phyloP scores from a whole-genome alignment of 768 basidiomycete genomes.

The Auricularia heimuer region DNA sequence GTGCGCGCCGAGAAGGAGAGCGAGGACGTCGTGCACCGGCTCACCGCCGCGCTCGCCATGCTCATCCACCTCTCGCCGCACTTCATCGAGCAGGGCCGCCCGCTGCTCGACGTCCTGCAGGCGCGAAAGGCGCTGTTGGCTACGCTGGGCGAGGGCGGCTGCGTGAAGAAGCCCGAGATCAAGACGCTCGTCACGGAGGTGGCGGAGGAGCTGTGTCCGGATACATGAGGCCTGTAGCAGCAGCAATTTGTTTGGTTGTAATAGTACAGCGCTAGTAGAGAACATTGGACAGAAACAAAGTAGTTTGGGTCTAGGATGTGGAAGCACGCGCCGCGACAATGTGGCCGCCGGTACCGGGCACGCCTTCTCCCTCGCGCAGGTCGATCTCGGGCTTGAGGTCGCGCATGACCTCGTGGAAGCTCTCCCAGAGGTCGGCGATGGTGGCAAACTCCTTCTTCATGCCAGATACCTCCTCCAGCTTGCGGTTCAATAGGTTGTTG shows the following conservation, averaged over 20 bases:
- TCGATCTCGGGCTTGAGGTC: slow-evolving; percentile 20
- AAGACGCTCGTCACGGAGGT: slow-evolving; percentile 59
- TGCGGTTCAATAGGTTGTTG: slow-evolving; percentile 79
- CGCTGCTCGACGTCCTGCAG: slow-evolving; percentile 65
- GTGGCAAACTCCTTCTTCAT: slow-evolving; percentile 91
- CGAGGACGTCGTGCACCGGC: slow-evolving; percentile 82
- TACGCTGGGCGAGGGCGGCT: slow-evolving; percentile 49
- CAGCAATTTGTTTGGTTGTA: not conserved
- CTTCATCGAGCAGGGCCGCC: slow-evolving; percentile 40
- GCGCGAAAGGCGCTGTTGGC: slow-evolving; percentile 42
- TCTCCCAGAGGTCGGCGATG: slow-evolving; percentile 76
- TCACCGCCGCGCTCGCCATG: slow-evolving; percentile 70
- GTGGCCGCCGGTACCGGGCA: slow-evolving; percentile 61
- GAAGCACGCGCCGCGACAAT: slow-evolving; percentile 1
- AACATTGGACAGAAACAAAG: not conserved
- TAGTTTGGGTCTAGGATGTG: slow-evolving; percentile 36
- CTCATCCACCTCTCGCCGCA: slow-evolving; percentile 67
- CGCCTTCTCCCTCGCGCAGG: slow-evolving; percentile 19
- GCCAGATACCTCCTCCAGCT: slow-evolving; percentile 83
- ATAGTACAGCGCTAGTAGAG: not conserved
- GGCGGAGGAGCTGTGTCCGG: slow-evolving; percentile 20
- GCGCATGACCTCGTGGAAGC: slow-evolving; percentile 70
- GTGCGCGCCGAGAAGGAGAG: slow-evolving; percentile 57
- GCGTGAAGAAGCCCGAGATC: slow-evolving; percentile 56
- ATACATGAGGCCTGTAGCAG: not conserved